Base-by-base conservation (phyloP, 495 filamentous ascomycete species). In the Xylaria grammica region DNA sequence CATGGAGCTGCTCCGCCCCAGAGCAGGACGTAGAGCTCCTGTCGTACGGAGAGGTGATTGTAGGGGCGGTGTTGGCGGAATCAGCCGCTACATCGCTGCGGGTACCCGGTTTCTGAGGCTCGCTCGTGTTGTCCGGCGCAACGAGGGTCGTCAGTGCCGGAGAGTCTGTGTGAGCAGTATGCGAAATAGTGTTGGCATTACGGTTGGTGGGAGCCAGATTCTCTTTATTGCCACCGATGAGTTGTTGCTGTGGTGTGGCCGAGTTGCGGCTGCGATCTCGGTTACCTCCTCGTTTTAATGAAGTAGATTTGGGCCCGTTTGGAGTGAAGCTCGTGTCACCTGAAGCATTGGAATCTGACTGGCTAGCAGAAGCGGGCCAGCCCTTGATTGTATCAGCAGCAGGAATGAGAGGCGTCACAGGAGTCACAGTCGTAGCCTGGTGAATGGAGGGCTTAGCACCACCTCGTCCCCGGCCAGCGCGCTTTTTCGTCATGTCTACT, bases 51-150 rank as follows among this genome's bases (percentile, higher is more conserved):
- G 42, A 15, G 44, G 56, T 65, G 44, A 50, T 34, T 46, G 55
- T 38, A 60, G 65, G 38, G 36, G 48, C 44, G 20, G 49, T 56
- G 58, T 40, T 49, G 9, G 59, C 32, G 46, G 63, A 48, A 17
- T 36, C 48, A 19, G 38, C 46, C 42, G 54, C 36, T 38, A 27
- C 22, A 27, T 63, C 48, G 60, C 67, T 72, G 72, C 67, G 63
- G 72, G 61, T 72, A 74, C 66, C 72, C 69, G 72, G 45, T 36
- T 64, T 62, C 54, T 70, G 69, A 51, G 30, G 19, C 50, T 69
- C 67, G 22, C 38, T 22, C 34, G 60, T 66, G 22, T 65, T 58
- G 53, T 69, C 63, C 6, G 15, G 38, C 42, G 36, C 36, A 32
- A 38, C 44, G 52, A 72, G 67, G 46, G 64, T 67, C 36, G 65